Conservation (phyloP, 2,329 filamentous ascomycete species). For the Colletotrichum higginsianum region DNA sequence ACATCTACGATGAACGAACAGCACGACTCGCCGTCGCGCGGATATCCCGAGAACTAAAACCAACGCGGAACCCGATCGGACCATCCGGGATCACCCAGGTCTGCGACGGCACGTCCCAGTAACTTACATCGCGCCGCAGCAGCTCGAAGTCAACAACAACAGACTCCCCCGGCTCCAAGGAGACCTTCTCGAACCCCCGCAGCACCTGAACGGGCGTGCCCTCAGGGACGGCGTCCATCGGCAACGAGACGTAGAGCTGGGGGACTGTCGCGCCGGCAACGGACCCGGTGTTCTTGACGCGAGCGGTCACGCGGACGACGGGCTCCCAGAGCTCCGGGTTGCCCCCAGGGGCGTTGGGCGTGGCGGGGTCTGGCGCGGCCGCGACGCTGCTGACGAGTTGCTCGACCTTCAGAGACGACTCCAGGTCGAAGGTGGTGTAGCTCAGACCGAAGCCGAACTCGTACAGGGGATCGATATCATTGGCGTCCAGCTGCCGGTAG, state of each 20-base stretch:
- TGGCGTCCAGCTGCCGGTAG: slow-evolving; percentile 67
- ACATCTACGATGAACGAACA: neutral
- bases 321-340: slow-evolving; percentile 62
- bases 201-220: slow-evolving; percentile 69
- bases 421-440: slow-evolving; percentile 74
- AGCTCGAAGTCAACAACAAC: slow-evolving; percentile 66
- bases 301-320: slow-evolving; percentile 67
- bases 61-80: slow-evolving; percentile 58
- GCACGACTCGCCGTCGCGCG: slow-evolving; percentile 11
- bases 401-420: slow-evolving; percentile 60
- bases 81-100: slow-evolving; percentile 71
- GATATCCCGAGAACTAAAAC: slow-evolving; percentile 44
- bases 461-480: slow-evolving; percentile 64
- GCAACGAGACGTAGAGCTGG: slow-evolving; percentile 70
- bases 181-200: slow-evolving; percentile 76
- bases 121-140: slow-evolving; percentile 75
- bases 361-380: slow-evolving; percentile 56
- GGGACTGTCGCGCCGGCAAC: slow-evolving; percentile 75
- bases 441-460: slow-evolving; percentile 78
- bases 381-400: slow-evolving; percentile 50
- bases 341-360: slow-evolving; percentile 58
- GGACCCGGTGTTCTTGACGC: slow-evolving; percentile 75
- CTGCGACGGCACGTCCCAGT: slow-evolving; percentile 73
- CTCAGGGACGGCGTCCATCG: slow-evolving; percentile 44
- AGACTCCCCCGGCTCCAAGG: slow-evolving; percentile 63